Percentiles rank a stretch among this genome's conserved stretches.
These are phyloP conservation scores for Diplogelasinospora grovesii DNA, from an alignment of 495 filamentous ascomycete species.

Conservation along the genomic window DNA sequence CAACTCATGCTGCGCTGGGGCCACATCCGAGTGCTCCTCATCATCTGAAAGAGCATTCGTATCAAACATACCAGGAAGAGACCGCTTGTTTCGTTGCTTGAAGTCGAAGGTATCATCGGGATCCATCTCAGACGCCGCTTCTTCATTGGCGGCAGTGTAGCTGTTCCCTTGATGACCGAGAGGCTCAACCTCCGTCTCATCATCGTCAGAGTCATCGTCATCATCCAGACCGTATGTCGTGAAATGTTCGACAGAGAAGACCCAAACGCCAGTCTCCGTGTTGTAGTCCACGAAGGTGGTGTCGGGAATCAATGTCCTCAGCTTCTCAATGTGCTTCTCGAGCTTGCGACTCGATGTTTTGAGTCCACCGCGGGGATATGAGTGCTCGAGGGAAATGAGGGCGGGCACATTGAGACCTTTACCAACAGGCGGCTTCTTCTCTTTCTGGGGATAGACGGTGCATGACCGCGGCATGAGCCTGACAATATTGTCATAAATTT, in stretches of 20 bases:
- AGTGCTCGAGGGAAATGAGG: conserved; percentile 75
- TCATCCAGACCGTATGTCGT: conserved; percentile 93
- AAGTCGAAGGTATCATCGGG: conserved; percentile 80
- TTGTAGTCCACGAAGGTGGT: conserved; percentile 80
- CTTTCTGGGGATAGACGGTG: conserved; percentile 74
- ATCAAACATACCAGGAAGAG: conserved; percentile 74
- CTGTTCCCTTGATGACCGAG: too few species aligned
- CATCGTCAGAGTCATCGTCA: conserved; percentile 66
- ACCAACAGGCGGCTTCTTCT: conserved; percentile 71
- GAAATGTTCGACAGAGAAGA: conserved; percentile 87
- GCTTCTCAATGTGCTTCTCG: conserved; percentile 73
- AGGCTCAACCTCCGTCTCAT: conserved; percentile 52
- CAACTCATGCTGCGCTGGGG: conserved; percentile 74
- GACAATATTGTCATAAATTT: conserved; percentile 66
- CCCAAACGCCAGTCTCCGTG: conserved; percentile 72
- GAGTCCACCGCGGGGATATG: conserved; percentile 66
- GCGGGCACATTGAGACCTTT: conserved; percentile 89
- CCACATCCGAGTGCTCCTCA: conserved; percentile 23
- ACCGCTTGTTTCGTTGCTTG: conserved; percentile 56
- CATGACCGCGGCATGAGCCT: conserved; percentile 64
- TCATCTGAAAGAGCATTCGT: conserved; percentile 47
- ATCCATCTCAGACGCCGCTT: conserved; percentile 40
- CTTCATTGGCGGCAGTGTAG: too few species aligned
- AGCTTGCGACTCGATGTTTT: conserved; percentile 37
- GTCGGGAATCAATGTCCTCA: conserved; percentile 61